Base-by-base conservation (phyloP, 768 basidiomycete species). In the Suillus tomentosus region DNA sequence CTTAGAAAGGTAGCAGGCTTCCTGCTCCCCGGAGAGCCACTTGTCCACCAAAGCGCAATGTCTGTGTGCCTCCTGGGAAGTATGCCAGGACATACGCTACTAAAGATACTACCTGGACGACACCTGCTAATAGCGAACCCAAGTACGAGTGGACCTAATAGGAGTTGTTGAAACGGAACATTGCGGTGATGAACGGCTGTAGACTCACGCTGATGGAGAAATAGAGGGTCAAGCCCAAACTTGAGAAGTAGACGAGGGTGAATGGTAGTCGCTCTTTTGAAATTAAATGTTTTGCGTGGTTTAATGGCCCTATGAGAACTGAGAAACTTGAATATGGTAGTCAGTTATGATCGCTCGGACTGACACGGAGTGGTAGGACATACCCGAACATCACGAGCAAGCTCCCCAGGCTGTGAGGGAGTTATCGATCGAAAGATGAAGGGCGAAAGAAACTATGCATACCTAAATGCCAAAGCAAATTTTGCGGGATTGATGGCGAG, bases 321-420 rank as follows among this genome's bases (percentile, higher is more conserved):
- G 91, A 88, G 74, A 94, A 94, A 17, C 92, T 93, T 58, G 10
- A 42, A 42, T 15, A 58, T 34, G 59, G 15, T 31, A 14, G 60
- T 56, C 19, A 63, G 62, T 11, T 37, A 45, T 22, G 13, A 45
- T 47, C 24, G 31, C 5, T 57, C 22, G 48, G n/a, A 7, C 7
- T 34, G 11, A 22, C 43, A 48, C 17, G 37, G 24, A 17, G 31
- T 24, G 50, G 11, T 5, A 58, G 13, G 19, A 71, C 89, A 70
- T 70, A 94, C 89, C 95, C 97, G 73, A 93, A 89, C 96, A 99
- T 99, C 75, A 99, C 96, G 37, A 99, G 85, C 64, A 95, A 78
- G 68, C 92, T 94, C 43, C 95, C 95, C 62, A 96, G 79, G 72
- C 93, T 94, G 71, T 24, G 51, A 63, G 65, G 53, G 64, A 55